Evolutionary conservation across 2,329 filamentous ascomycete species (phyloP).

Genomic region (Colletotrichum brevisporum): DNA sequence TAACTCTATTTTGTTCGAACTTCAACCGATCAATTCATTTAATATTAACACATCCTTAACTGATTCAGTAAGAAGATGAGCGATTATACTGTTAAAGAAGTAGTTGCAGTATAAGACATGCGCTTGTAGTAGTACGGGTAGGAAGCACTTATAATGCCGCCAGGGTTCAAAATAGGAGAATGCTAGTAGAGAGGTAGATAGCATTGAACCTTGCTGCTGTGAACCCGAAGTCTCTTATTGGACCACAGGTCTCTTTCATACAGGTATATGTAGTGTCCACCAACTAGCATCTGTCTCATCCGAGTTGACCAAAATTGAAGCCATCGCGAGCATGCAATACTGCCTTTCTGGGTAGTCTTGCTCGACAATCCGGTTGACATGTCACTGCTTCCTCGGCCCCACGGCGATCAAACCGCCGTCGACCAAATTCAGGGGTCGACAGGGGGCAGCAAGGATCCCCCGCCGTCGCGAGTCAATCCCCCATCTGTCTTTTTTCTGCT

Average conservation of each 20-base stretch:
- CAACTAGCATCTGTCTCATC: too few species aligned
- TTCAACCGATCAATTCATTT: background rate
- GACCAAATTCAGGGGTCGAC: conserved; percentile 29
- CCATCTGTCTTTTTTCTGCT: background rate
- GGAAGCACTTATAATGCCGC: too few species aligned
- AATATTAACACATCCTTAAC: background rate
- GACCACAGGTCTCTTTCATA: too few species aligned
- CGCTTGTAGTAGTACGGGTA: too few species aligned
- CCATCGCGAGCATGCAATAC: background rate
- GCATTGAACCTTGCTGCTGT: too few species aligned
- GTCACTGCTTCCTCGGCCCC: conserved; percentile 1
- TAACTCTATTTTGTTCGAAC: background rate
- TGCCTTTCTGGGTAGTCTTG: background rate
- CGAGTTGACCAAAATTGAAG: background rate
- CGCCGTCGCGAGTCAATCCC: conserved; percentile 31
- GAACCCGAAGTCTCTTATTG: too few species aligned
- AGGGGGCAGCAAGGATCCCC: conserved; percentile 27
- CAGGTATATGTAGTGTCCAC: too few species aligned
- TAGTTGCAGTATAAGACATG: too few species aligned
- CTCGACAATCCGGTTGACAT: background rate
- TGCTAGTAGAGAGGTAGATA: too few species aligned
- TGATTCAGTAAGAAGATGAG: too few species aligned
- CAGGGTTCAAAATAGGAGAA: too few species aligned
- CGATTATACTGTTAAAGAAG: too few species aligned
- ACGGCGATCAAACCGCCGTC: conserved; percentile 33